Evolutionary conservation across 73 alveolate species (phyloP).

Genomic region (Paramecium sonneborni): DNA sequence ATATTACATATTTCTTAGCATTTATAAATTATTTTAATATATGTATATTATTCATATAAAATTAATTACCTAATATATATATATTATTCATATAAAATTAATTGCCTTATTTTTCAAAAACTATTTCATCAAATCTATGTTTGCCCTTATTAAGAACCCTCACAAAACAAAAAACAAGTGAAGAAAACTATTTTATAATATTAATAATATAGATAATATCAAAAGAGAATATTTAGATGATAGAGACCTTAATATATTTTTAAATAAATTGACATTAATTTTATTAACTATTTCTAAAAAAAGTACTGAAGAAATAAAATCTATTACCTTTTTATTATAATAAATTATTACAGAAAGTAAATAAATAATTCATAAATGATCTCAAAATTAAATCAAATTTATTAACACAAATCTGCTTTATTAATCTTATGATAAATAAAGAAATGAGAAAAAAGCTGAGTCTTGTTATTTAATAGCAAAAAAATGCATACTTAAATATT

Average conservation of each 20-base stretch:
- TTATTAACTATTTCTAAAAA: background rate
- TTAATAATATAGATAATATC: background rate
- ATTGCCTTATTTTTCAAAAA: background rate
- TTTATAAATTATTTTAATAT: background rate
- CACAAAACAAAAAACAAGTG: background rate
- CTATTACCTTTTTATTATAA: background rate
- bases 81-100: background rate
- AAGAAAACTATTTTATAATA: background rate
- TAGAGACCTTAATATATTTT: background rate
- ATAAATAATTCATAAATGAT: background rate
- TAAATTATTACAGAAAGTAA: background rate
- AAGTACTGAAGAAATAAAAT: background rate
- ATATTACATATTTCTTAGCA: background rate
- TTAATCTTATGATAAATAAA: background rate
- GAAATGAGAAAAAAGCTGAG: background rate
- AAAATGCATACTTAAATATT: background rate
- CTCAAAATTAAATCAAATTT: background rate
- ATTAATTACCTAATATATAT: background rate
- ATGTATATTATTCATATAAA: background rate
- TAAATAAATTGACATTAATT: background rate
- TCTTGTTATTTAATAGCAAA: background rate
- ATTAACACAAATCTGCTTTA: background rate
- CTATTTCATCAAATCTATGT: background rate
- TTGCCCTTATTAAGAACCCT: background rate
- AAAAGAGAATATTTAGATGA: background rate